A percentile compares a stretch with the other conserved stretches of the same genome.
phyloP scores from a whole-genome alignment of 495 filamentous ascomycete genomes.

The Neurospora sublineolata region DNA sequence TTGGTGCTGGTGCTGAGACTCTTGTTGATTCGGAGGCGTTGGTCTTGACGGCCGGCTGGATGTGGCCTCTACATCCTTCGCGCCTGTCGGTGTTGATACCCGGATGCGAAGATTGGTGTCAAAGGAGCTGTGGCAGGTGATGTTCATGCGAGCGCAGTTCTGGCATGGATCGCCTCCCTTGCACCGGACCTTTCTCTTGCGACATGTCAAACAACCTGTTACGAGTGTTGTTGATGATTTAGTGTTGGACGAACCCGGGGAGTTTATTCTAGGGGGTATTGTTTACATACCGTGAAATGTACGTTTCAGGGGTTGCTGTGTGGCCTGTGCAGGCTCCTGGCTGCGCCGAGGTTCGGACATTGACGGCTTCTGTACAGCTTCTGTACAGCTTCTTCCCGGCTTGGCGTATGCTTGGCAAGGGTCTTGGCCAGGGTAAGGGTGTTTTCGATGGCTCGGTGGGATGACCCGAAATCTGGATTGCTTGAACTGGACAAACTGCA shows the following conservation, averaged over 20 bases:
- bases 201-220: constrained; percentile 26
- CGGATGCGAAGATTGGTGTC: constrained; percentile 24
- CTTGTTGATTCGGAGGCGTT: not conserved
- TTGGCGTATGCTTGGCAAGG: not conserved
- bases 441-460: not conserved
- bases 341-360: not conserved
- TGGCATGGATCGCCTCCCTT: constrained; percentile 23
- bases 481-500: not conserved
- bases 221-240: not conserved
- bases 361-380: not conserved
- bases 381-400: not conserved
- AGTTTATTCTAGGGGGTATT: not conserved
- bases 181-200: constrained; percentile 27
- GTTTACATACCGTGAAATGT: constrained; percentile 21
- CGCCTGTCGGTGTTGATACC: constrained; percentile 18
- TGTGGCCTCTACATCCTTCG: constrained; percentile 13
- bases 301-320: constrained; percentile 18
- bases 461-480: not conserved
- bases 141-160: constrained; percentile 23
- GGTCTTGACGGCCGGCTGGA: constrained; percentile 1
- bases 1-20: not conserved
- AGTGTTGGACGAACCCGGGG: too few relatives aligned
- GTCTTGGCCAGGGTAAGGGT: not conserved
- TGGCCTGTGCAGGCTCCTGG: constrained; percentile 2
- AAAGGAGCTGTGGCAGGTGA: constrained; percentile 26